Conservation (phyloP, 345 rosid genomes). For the Hibiscus syriacus region DNA sequence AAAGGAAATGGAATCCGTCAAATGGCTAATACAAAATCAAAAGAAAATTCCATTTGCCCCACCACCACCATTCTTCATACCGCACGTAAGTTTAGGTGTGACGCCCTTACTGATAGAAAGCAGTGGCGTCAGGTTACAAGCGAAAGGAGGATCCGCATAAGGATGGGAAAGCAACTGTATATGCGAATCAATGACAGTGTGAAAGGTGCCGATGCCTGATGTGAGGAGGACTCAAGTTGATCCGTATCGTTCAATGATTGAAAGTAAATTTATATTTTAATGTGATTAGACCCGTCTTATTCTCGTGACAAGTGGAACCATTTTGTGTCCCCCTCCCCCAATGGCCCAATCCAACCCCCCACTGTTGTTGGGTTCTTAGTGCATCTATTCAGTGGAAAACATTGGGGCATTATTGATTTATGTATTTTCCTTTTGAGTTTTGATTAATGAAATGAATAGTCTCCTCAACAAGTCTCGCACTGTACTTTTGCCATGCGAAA, state of each 20-base stretch:
- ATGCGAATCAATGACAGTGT: background rate
- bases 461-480: background rate
- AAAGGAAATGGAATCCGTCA: background rate
- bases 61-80: background rate
- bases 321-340: too few species aligned
- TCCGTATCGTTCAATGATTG: background rate
- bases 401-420: background rate
- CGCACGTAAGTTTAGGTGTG: background rate
- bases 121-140: background rate
- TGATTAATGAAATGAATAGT: background rate
- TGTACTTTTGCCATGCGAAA: too few species aligned
- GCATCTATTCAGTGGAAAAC: background rate
- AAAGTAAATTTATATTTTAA: background rate
- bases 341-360: too few species aligned
- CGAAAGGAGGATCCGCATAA: background rate
- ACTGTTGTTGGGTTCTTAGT: background rate
- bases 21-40: background rate
- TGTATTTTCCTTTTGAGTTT: background rate
- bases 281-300: background rate
- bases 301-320: too few species aligned
- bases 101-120: background rate
- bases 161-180: background rate
- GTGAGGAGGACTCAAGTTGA: background rate
- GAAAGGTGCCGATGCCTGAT: background rate
- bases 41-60: constrained; percentile 3